Percentiles rank a stretch among this genome's conserved stretches.
phyloP scores from a whole-genome alignment of 352 stramenopile species.

The Halophytophthora polymorphica region DNA sequence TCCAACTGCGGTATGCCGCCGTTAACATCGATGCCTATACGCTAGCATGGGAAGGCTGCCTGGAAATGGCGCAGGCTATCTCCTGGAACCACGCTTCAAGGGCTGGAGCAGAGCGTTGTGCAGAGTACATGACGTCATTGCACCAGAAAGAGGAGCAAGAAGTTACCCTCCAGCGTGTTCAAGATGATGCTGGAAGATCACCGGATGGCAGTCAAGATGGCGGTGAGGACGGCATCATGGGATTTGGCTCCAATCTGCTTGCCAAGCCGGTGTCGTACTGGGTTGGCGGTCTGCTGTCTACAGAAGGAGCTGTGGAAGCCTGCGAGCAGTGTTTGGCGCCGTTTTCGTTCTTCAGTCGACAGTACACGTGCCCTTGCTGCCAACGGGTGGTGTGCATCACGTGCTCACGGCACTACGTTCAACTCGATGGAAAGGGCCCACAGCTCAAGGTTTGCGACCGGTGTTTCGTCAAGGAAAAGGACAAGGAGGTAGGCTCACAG shows the following conservation, averaged over 20 bases:
- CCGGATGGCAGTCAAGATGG: constrained; percentile 7
- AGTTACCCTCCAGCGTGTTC: constrained; percentile 37
- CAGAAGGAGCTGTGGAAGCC: constrained; percentile 23
- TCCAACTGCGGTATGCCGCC: constrained; percentile 36
- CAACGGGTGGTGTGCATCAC: constrained; percentile 48
- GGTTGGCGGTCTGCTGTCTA: constrained; percentile 50
- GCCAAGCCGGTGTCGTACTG: constrained; percentile 66
- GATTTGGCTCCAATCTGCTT: constrained; percentile 51
- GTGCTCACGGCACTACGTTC: constrained; percentile 54
- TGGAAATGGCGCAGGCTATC: constrained; percentile 69
- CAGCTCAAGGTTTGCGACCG: constrained; percentile 65
- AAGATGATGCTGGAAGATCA: constrained; percentile 12
- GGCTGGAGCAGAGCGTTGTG: constrained; percentile 35
- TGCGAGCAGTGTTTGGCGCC: constrained; percentile 56
- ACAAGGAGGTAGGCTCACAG: constrained; percentile 35
- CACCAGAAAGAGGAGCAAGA: constrained; percentile 45
- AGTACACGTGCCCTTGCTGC: constrained; percentile 49
- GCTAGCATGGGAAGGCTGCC: constrained; percentile 52
- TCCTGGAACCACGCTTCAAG: constrained; percentile 61
- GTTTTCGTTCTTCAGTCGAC: constrained; percentile 77
- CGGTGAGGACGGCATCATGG: constrained; percentile 40
- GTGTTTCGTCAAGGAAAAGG: constrained; percentile 72
- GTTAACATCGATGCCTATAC: constrained; percentile 28
- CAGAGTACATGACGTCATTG: constrained; percentile 37
- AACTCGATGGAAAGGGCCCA: constrained; percentile 36